Conservation (phyloP, 2,329 filamentous ascomycete genomes). For the Cladosporium cucumerinum region DNA sequence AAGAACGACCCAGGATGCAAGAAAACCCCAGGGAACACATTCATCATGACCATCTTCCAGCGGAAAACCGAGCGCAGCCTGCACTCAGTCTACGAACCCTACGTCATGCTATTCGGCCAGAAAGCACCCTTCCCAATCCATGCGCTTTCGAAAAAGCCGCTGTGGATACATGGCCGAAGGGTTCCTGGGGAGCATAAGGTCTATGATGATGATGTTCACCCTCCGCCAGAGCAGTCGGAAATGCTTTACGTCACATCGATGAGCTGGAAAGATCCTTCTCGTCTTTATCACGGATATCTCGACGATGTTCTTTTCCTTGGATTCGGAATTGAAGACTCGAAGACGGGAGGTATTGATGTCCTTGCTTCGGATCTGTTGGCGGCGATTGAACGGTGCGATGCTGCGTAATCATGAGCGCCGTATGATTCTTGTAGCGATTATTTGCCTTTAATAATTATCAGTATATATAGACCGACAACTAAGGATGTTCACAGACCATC, state of each 20-base stretch:
- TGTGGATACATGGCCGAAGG: conserved; percentile 55
- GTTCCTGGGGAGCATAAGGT: conserved; percentile 9
- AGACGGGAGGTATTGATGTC: not conserved
- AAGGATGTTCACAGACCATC: not conserved
- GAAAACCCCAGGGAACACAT: conserved; percentile 48
- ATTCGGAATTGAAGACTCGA: conserved; percentile 42
- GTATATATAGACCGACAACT: not conserved
- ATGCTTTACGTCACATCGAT: conserved; percentile 59
- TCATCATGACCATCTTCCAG: conserved; percentile 55
- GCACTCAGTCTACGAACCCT: conserved; percentile 56
- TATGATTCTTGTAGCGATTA: not conserved
- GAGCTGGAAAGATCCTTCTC: conserved; percentile 50
- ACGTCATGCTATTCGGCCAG: conserved; percentile 51
- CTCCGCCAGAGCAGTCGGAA: conserved; percentile 40
- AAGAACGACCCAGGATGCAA: conserved; percentile 46
- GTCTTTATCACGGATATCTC: conserved; percentile 54
- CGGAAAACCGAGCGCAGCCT: conserved; percentile 48
- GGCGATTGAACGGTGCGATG: not conserved
- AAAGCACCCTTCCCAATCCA: conserved; percentile 50
- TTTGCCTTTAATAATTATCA: not conserved
- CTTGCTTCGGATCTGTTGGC: not conserved
- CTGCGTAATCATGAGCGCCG: not conserved
- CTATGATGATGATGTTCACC: not conserved
- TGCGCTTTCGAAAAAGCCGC: conserved; percentile 48
- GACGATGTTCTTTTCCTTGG: conserved; percentile 55